A percentile compares a stretch with the other conserved stretches of the same genome.
These are phyloP conservation scores for Acanthochlamys bracteata DNA, from an alignment of 106 monocot genomes.

Conservation along the genomic window DNA sequence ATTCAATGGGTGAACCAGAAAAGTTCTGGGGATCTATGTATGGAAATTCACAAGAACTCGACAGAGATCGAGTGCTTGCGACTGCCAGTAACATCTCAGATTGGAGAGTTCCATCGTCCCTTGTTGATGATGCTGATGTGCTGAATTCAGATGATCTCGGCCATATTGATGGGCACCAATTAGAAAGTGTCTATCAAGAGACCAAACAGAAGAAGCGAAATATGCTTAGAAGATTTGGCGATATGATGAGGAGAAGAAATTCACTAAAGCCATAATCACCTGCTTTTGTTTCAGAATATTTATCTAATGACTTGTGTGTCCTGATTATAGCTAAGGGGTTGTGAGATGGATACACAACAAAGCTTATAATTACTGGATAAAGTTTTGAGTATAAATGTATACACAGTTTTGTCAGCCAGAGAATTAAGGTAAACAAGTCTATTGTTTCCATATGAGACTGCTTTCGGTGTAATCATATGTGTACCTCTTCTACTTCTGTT, in stretches of 20 bases:
- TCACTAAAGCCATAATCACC: too few relatives aligned
- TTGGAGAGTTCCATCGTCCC: slow-evolving; percentile 12
- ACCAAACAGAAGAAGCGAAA: slow-evolving; percentile 37
- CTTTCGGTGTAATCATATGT: too few relatives aligned
- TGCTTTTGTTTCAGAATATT: too few relatives aligned
- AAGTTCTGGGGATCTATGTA: background rate
- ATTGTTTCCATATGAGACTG: too few relatives aligned
- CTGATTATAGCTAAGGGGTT: too few relatives aligned
- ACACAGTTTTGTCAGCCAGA: too few relatives aligned
- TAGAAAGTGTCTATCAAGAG: slow-evolving; percentile 1
- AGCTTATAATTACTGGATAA: too few relatives aligned
- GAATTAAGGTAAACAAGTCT: too few relatives aligned
- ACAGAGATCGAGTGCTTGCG: slow-evolving; percentile 12
- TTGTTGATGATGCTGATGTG: slow-evolving; percentile 11
- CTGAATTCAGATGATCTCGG: slow-evolving; percentile 24
- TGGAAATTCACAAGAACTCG: background rate
- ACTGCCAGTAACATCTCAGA: slow-evolving; percentile 28
- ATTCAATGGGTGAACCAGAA: slow-evolving; percentile 5
- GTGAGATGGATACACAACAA: too few relatives aligned
- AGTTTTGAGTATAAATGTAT: too few relatives aligned
- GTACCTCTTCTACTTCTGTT: too few relatives aligned
- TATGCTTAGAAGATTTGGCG: slow-evolving; percentile 46
- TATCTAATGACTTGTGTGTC: too few relatives aligned
- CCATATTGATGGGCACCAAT: slow-evolving; percentile 10
- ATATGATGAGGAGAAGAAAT: slow-evolving; percentile 37